These are phyloP conservation scores for Panicum miliaceum DNA, from an alignment of 176 grass and related monocot species.

Conservation along the genomic window DNA sequence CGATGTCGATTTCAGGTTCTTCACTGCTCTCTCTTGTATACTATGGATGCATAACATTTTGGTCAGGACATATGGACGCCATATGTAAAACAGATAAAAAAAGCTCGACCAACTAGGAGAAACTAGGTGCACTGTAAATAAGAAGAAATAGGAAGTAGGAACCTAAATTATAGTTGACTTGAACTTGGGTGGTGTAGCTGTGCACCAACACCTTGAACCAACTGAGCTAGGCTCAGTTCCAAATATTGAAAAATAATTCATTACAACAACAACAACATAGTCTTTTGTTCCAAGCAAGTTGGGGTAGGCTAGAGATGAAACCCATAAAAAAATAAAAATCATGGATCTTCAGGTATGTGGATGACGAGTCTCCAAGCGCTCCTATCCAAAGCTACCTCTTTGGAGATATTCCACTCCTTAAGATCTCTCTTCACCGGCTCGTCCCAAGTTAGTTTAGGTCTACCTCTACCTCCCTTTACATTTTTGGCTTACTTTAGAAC, in stretches of 20 bases:
- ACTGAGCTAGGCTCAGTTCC: background rate
- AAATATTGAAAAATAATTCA: slow-evolving; percentile 10
- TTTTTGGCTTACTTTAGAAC: too few relatives aligned
- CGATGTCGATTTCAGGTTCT: slow-evolving; percentile 94
- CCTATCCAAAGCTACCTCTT: too few relatives aligned
- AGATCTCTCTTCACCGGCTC: too few relatives aligned
- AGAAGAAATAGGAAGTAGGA: background rate
- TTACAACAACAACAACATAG: too few relatives aligned
- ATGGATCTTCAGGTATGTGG: too few relatives aligned
- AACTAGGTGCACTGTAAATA: background rate
- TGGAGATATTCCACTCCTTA: too few relatives aligned
- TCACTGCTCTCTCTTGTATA: background rate
- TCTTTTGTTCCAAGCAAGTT: too few relatives aligned
- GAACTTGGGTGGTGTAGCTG: background rate
- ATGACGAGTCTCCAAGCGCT: too few relatives aligned
- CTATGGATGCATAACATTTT: background rate
- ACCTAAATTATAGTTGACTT: background rate
- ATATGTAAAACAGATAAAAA: slow-evolving; percentile 12
- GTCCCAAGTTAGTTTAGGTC: too few relatives aligned
- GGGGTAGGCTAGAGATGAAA: too few relatives aligned
- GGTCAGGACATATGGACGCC: background rate
- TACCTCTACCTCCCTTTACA: too few relatives aligned
- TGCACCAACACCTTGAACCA: background rate
- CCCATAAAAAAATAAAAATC: too few relatives aligned
- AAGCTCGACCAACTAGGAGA: background rate